A percentile compares a stretch with the other conserved stretches of the same genome.
Conservation (phyloP, 2,329 filamentous ascomycete genomes). For the Pleoardoris graminearum region DNA sequence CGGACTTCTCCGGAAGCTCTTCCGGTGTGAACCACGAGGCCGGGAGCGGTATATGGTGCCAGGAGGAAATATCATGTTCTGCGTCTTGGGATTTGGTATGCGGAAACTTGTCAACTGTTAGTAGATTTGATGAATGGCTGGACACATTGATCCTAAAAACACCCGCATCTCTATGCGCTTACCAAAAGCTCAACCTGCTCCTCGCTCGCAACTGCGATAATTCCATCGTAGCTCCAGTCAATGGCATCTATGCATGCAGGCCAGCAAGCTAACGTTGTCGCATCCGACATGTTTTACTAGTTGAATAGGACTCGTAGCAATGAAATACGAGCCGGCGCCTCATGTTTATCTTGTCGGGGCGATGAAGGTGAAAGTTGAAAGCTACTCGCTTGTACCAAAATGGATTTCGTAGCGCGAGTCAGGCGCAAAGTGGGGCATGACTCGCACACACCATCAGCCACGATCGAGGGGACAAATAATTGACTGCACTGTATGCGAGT, state of each 20-base stretch:
- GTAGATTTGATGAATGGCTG: neutral
- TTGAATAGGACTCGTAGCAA: neutral
- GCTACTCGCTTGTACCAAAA: neutral
- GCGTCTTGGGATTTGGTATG: conserved; percentile 33
- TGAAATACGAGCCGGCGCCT: neutral
- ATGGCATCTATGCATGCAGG: conserved; percentile 58
- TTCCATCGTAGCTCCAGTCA: conserved; percentile 45
- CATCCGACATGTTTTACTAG: conserved; percentile 35
- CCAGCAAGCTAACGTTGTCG: conserved; percentile 47
- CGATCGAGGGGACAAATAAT: too few species aligned
- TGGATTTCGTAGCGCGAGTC: conserved; percentile 9
- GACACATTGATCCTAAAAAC: too few species aligned
- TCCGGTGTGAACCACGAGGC: conserved; percentile 56
- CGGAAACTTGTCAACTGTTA: conserved; percentile 32
- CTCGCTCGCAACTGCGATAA: conserved; percentile 41
- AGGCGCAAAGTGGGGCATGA: neutral
- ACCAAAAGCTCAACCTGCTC: conserved; percentile 60
- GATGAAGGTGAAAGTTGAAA: neutral
- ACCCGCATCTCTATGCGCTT: too few species aligned
- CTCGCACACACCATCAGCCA: too few species aligned
- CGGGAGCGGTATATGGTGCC: conserved; percentile 49
- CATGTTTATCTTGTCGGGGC: neutral
- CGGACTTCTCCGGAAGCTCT: conserved; percentile 53
- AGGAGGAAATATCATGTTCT: conserved; percentile 37
- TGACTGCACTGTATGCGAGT: too few species aligned